These are phyloP conservation scores for Sambucus nigra DNA, from an alignment of 129 eudicot species.

Conservation along the genomic window DNA sequence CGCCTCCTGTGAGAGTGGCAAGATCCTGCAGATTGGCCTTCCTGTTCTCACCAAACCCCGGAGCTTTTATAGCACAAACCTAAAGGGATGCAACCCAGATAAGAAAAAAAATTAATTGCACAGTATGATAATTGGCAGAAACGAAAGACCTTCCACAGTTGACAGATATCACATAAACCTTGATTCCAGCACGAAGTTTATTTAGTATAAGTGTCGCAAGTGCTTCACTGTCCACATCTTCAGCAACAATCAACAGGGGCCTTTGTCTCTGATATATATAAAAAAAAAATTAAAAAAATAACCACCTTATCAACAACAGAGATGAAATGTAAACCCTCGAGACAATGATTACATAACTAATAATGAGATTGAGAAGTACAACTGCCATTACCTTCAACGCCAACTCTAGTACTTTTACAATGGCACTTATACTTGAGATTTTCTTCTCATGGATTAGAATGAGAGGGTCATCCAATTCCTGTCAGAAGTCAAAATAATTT, in stretches of 20 bases:
- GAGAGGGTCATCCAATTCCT: conserved; percentile 88
- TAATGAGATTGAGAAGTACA: background rate
- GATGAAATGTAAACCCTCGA: background rate
- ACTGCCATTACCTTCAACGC: conserved; percentile 65
- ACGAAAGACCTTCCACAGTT: background rate
- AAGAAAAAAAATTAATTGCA: background rate
- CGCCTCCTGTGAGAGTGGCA: conserved; percentile 74
- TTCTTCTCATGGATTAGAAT: conserved; percentile 84
- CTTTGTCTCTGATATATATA: conserved; percentile 74
- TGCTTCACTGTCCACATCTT: too few relatives aligned
- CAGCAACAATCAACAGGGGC: conserved; percentile 71
- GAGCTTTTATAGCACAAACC: conserved; percentile 90
- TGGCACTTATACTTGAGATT: conserved; percentile 57
- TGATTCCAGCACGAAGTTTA: conserved; percentile 77
- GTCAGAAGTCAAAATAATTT: background rate
- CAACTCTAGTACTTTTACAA: conserved; percentile 73
- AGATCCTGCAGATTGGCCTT: conserved; percentile 75
- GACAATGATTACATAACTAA: background rate
- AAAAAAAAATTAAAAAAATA: conserved; percentile 8
- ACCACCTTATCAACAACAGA: background rate
- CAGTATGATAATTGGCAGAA: background rate
- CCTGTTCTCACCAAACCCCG: conserved; percentile 88
- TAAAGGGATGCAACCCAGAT: conserved; percentile 7
- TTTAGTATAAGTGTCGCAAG: conserved; percentile 81
- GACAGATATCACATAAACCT: conserved; percentile 26